A percentile compares a stretch with the other conserved stretches of the same genome.
These are phyloP conservation scores for Dioscorea zingiberensis DNA, from an alignment of 106 monocot genomes.

Conservation along the genomic window DNA sequence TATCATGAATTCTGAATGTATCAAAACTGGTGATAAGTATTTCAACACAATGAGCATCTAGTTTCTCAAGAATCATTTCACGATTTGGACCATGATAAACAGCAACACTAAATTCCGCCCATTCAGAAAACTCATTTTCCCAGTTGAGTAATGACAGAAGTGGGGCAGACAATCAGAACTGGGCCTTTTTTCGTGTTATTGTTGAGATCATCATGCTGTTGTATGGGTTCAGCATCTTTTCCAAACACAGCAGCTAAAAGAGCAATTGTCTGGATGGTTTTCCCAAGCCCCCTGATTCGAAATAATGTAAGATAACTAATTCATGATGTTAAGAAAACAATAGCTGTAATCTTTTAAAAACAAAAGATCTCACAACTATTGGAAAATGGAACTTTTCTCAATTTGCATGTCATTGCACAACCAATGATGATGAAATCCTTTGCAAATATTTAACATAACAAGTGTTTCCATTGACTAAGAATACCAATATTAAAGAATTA, in stretches of 20 bases:
- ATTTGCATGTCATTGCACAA: too few relatives aligned
- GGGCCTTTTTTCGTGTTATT: slow-evolving; percentile 26
- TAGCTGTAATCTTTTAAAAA: too few relatives aligned
- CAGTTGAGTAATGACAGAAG: slow-evolving; percentile 90
- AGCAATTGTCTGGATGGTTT: slow-evolving; percentile 95
- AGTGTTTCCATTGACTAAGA: too few relatives aligned
- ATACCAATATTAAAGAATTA: too few relatives aligned
- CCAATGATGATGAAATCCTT: too few relatives aligned
- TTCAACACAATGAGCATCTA: slow-evolving; percentile 42
- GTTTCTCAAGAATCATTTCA: slow-evolving; percentile 71
- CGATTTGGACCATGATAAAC: slow-evolving; percentile 95
- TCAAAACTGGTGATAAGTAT: slow-evolving; percentile 93
- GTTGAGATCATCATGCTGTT: not conserved
- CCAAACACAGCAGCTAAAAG: slow-evolving; percentile 74
- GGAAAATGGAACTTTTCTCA: too few relatives aligned
- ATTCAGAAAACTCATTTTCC: slow-evolving; percentile 88
- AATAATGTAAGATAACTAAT: too few relatives aligned
- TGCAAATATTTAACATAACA: too few relatives aligned
- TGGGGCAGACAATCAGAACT: slow-evolving; percentile 85
- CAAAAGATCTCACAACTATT: too few relatives aligned
- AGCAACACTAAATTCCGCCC: slow-evolving; percentile 64
- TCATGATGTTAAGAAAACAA: too few relatives aligned
- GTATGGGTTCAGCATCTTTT: slow-evolving; percentile 39
- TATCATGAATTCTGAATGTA: slow-evolving; percentile 78
- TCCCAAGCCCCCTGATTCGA: slow-evolving; percentile 78